Evolutionary conservation across 768 basidiomycete species (phyloP), one percentile per base, ranked within the genome.

Genomic region (Pulveroboletus ravenelii): DNA sequence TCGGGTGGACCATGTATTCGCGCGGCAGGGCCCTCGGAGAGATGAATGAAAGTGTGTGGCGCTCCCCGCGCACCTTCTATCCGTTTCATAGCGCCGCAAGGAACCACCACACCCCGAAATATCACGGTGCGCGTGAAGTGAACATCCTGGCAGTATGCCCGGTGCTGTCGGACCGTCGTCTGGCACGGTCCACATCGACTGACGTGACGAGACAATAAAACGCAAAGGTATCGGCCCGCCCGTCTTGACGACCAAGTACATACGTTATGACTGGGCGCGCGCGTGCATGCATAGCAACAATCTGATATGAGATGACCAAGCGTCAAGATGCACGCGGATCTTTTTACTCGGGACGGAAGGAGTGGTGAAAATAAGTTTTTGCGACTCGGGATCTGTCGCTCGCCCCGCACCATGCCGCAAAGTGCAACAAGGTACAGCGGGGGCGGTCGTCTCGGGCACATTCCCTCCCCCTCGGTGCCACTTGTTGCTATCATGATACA

Each of bases 271-370:
- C 5, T 13, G 5, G 13, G 13, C 13, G 32, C 10, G 12, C 32
- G 14, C 17, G 32, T 20, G 39, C 39, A 12, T 17, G 50, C 52
- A 52, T 52, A 45, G 50, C 52, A 53, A 45, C 39, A 32, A n/a
- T 14, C 10, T 42, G 41, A 42, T 17, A n/a, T 29, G 41, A 23
- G 25, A 29, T 27, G 20, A 53, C 32, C 31, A 51, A 36, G 25
- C 17, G 4, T 5, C 30, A 8, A 12, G 31, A 23, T 23, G 20
- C 18, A 25, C n/a, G 34, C 13, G 44, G 34, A 36, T 23, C 25
- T 17, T 23, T 7, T 36, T 15, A 36, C 35, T 36, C 35, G 35
- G 12, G 32, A 17, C 9, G 35, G 35, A 9, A 6, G 25, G 25
- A 4, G 6, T 5, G 25, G 5, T 6, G 25, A 27, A 27, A 27